Evolutionary conservation across 495 filamentous ascomycete genomes (phyloP).

Genomic region (Amphirosellinia nigrospora): DNA sequence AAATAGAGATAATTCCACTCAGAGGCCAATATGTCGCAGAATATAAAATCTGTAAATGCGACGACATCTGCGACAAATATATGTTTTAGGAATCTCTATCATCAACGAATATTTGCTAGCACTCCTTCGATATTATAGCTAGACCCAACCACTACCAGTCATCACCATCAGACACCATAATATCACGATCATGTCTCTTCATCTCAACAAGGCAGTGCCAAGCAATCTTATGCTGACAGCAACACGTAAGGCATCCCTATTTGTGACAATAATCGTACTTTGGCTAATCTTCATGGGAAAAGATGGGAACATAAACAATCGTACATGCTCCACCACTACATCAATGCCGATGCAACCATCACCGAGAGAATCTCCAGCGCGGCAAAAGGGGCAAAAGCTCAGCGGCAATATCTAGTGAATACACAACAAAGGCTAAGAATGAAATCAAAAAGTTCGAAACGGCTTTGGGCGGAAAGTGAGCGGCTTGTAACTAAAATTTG

Average conservation of each 20-base stretch:
- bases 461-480: neutral
- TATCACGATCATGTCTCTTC: neutral
- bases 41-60: neutral
- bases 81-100: neutral
- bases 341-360: neutral
- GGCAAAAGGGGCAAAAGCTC: neutral
- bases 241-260: neutral
- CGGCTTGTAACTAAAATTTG: neutral
- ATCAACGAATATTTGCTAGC: neutral
- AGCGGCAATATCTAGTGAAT: too few relatives aligned
- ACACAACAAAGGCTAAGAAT: neutral
- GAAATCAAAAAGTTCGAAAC: neutral
- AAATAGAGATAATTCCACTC: neutral
- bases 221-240: neutral
- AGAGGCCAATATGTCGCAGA: neutral
- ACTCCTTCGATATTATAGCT: neutral
- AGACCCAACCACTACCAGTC: neutral
- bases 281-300: neutral
- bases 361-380: neutral
- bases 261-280: neutral
- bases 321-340: neutral
- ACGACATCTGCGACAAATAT: too few relatives aligned
- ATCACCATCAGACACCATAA: neutral
- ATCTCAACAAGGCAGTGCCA: conserved; percentile 1
- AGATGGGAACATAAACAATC: neutral